Conservation (phyloP, 2,329 filamentous ascomycete species). For the Hypoxylon sp. region DNA sequence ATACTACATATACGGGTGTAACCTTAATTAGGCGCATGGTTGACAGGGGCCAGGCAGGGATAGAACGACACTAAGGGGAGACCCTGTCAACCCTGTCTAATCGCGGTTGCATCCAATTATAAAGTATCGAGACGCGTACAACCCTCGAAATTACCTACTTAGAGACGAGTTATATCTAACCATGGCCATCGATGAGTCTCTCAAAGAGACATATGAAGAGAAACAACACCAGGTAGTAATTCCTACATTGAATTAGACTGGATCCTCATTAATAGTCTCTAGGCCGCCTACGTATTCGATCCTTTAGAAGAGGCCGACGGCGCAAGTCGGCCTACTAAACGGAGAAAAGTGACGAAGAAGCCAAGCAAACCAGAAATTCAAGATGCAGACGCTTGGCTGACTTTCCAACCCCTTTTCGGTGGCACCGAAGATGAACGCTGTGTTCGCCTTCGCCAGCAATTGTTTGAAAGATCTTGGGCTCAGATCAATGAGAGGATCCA, state of each 20-base stretch:
- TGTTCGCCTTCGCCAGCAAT: conserved; percentile 67
- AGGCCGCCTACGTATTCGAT: conserved; percentile 76
- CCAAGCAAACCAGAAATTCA: conserved; percentile 44
- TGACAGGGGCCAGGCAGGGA: conserved; percentile 19
- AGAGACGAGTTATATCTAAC: conserved; percentile 13
- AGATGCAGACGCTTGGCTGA: conserved; percentile 27
- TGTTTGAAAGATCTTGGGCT: conserved; percentile 76
- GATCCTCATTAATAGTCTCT: conserved; percentile 38
- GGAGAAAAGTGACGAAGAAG: conserved; percentile 67
- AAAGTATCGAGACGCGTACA: conserved; percentile 36
- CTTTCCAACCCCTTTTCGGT: conserved; percentile 68
- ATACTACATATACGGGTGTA: not conserved
- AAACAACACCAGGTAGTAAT: conserved; percentile 52
- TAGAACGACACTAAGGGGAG: conserved; percentile 19
- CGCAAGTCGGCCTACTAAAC: conserved; percentile 66
- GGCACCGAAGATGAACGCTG: conserved; percentile 66
- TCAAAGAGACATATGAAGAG: conserved; percentile 49
- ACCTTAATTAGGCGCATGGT: conserved; percentile 21
- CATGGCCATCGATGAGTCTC: conserved; percentile 49
- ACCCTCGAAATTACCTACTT: not conserved
- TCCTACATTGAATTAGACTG: not conserved
- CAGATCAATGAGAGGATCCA: conserved; percentile 73
- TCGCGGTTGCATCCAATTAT: conserved; percentile 27
- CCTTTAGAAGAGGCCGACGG: conserved; percentile 59
- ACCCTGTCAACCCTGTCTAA: conserved; percentile 18